Evolutionary conservation across 2,329 filamentous ascomycete species (phyloP), one percentile per base, ranked within the genome.

Genomic region (Colletotrichum navitas): DNA sequence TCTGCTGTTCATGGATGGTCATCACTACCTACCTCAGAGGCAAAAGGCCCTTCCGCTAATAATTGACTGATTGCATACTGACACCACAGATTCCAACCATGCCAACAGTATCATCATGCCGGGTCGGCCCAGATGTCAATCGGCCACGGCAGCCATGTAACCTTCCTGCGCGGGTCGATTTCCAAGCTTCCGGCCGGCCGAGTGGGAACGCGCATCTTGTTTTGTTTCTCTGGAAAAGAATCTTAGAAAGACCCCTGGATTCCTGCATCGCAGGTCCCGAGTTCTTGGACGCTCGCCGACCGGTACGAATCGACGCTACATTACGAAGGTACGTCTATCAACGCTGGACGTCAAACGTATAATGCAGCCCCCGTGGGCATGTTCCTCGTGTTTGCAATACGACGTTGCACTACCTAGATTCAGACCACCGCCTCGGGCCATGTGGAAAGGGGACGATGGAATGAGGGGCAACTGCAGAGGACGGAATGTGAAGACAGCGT

Each of bases 391-490:
- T 67, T 60, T 29, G 32, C 55, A 43, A 60, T 41, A 54, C 26
- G 52, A 43, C 18, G 39, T n/a, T 56, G 21, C 68, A 41, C 29
- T 56, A 67, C 68, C 43, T 49, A 61, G 63, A 49, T 47, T 55
- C 63, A 63, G 63, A 47, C 26, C 55, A 62, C 56, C 63, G 41
- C 56, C 32, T 43, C 29, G 29, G 21, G n/a, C n/a, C 29, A 14
- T 47, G 29, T 16, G 21, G 3, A 26, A 34, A 11, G 18, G 6
- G 32, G n/a, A 14, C 24, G 49, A 32, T 61, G 29, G 16, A 24
- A 32, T 47, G 32, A 70, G 55, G 63, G 52, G 60, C n/a, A 36
- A 45, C n/a, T 32, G 34, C 34, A 18, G 47, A 29, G 47, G 12
- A 6, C 18, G 43, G 54, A 56, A 56, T 55, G 52, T 24, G 32